Conservation (phyloP, 345 rosid species). For the Physaria fendleri region DNA sequence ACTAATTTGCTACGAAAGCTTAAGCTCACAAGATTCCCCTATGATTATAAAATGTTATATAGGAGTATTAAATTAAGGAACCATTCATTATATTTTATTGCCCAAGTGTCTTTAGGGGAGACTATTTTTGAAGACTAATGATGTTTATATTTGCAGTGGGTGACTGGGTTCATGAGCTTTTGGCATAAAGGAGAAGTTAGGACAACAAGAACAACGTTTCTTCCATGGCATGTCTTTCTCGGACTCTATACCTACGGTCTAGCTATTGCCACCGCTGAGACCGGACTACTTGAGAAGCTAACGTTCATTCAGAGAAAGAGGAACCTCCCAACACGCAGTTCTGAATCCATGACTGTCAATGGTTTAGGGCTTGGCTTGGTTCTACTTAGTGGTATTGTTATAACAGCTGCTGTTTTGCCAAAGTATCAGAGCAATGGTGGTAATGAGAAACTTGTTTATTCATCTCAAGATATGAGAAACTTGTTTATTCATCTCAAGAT, state of each 20-base stretch:
- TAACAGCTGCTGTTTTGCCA: conserved; percentile 60
- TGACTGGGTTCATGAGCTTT: conserved; percentile 77
- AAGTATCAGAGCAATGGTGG: conserved; percentile 28
- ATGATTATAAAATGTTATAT: not conserved
- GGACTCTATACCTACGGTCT: conserved; percentile 82
- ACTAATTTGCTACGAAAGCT: conserved; percentile 3
- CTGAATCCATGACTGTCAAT: conserved; percentile 69
- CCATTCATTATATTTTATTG: conserved; percentile 2
- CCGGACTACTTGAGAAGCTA: conserved; percentile 73
- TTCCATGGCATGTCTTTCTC: conserved; percentile 91
- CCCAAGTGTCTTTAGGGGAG: too few species aligned
- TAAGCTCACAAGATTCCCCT: conserved; percentile 19
- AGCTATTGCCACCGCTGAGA: conserved; percentile 85
- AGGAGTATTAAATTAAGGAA: too few species aligned
- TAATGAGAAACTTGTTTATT: too few species aligned
- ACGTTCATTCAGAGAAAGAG: conserved; percentile 57
- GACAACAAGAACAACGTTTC: conserved; percentile 42
- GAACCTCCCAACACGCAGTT: conserved; percentile 35
- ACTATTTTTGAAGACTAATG: too few species aligned
- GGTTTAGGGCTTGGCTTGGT: conserved; percentile 65
- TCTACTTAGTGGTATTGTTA: conserved; percentile 59
- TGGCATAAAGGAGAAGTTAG: conserved; percentile 80
- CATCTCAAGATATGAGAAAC: too few species aligned
- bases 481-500: conserved; percentile 36
- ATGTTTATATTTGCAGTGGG: conserved; percentile 56